phyloP scores from a whole-genome alignment of 2,329 filamentous ascomycete genomes.

The Aspergillus piperis region DNA sequence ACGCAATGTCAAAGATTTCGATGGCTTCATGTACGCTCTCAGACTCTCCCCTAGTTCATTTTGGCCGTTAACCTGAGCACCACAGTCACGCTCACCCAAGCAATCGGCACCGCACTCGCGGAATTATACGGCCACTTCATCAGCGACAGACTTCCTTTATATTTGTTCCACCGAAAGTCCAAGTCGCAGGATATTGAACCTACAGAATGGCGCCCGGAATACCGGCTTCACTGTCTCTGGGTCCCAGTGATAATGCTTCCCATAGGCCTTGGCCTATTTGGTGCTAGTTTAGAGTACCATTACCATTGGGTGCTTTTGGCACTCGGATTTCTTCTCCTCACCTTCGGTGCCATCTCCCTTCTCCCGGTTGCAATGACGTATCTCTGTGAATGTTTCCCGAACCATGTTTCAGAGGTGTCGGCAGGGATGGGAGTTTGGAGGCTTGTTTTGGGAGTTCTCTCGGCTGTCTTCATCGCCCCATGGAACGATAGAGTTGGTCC shows the following conservation, averaged over 20 bases:
- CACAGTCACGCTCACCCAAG: background rate
- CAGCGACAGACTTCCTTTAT: constrained; percentile 44
- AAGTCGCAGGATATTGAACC: constrained; percentile 16
- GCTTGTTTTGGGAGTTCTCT: background rate
- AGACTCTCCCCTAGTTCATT: background rate
- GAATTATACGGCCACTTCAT: constrained; percentile 40
- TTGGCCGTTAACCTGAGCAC: background rate
- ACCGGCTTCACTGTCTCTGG: constrained; percentile 30
- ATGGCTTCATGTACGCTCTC: background rate
- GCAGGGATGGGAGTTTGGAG: background rate
- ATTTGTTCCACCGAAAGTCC: constrained; percentile 30
- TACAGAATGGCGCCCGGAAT: constrained; percentile 36
- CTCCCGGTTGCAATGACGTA: constrained; percentile 31
- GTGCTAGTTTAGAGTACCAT: constrained; percentile 44
- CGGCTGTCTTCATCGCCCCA: background rate
- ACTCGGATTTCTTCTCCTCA: constrained; percentile 44
- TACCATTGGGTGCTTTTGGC: constrained; percentile 45
- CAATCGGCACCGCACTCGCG: constrained; percentile 18
- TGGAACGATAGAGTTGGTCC: background rate
- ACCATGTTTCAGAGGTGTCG: constrained; percentile 4
- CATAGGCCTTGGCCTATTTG: constrained; percentile 38
- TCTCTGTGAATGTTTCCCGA: constrained; percentile 37
- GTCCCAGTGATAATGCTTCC: constrained; percentile 32
- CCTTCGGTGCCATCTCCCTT: constrained; percentile 35
- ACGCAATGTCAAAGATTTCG: background rate